Evolutionary conservation across 306 rosid genomes (phyloP).

Genomic region (Ormosia semicastrata): DNA sequence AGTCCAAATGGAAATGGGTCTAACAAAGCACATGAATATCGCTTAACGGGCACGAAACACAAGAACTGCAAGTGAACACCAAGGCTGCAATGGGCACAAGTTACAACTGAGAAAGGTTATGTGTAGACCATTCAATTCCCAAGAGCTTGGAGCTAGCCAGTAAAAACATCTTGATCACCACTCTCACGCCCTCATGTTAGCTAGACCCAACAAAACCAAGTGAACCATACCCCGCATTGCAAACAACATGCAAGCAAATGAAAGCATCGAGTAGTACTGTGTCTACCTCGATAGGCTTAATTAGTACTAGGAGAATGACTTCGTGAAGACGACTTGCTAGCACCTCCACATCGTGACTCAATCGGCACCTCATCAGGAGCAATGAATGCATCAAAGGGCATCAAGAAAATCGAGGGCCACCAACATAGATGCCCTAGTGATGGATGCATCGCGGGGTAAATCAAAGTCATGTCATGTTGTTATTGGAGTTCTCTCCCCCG

Average conservation of each 20-base stretch:
- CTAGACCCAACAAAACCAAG: neutral
- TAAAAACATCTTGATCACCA: neutral
- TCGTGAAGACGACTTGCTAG: too few relatives aligned
- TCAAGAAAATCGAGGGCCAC: too few relatives aligned
- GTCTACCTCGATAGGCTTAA: too few relatives aligned
- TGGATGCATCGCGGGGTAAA: too few relatives aligned
- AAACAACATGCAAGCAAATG: neutral
- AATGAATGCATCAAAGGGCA: too few relatives aligned
- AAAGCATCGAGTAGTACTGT: too few relatives aligned
- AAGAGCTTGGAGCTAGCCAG: neutral
- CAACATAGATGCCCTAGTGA: too few relatives aligned
- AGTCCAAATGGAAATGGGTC: neutral
- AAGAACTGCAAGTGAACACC: neutral
- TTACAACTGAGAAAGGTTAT: neutral
- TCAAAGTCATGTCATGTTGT: too few relatives aligned
- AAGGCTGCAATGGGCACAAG: neutral
- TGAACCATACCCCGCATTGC: neutral
- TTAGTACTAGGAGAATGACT: too few relatives aligned
- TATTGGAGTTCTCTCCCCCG: too few relatives aligned
- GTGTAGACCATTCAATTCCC: neutral
- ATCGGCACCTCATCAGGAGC: too few relatives aligned
- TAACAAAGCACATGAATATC: neutral
- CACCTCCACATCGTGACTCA: too few relatives aligned
- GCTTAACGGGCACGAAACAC: neutral
- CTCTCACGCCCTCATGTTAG: neutral